Percentiles rank a stretch among this genome's conserved stretches.
Evolutionary conservation across 192 early-diverging fungal genomes (phyloP).

Genomic region (Coemansia sp.): DNA sequence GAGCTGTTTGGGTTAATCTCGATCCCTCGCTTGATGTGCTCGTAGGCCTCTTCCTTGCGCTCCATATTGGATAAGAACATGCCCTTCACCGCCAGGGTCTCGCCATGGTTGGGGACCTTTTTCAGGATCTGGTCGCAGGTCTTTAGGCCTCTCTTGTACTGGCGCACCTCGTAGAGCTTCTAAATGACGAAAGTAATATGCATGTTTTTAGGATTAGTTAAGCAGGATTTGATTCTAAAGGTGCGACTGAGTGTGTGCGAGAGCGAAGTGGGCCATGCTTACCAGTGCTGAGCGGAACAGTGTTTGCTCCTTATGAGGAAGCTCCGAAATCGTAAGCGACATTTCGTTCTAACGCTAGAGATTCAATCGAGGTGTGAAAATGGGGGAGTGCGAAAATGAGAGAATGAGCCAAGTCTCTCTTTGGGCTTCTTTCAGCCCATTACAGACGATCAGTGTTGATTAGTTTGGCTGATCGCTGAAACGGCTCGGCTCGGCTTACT

Average conservation of each 20-base stretch:
- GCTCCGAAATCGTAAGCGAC: constrained; percentile 46
- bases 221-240: neutral
- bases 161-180: constrained; percentile 94
- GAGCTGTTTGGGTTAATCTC: constrained; percentile 79
- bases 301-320: constrained; percentile 56
- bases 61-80: constrained; percentile 90
- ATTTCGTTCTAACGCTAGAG: constrained; percentile 16
- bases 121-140: constrained; percentile 88
- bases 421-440: neutral
- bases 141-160: constrained; percentile 96
- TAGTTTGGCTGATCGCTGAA: neutral
- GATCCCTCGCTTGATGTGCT: constrained; percentile 83
- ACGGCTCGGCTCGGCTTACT: constrained; percentile 16
- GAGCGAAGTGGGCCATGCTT: constrained; percentile 12
- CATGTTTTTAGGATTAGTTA: neutral
- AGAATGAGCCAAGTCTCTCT: neutral
- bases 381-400: neutral
- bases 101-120: constrained; percentile 94
- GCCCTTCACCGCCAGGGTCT: constrained; percentile 94
- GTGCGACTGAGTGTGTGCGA: neutral
- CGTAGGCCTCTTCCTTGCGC: constrained; percentile 90
- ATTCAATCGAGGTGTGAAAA: neutral
- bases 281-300: constrained; percentile 55
- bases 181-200: constrained; percentile 24
- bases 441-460: neutral